Evolutionary conservation across 352 stramenopile genomes (phyloP).

Genomic region (Globisporangium parvum): DNA sequence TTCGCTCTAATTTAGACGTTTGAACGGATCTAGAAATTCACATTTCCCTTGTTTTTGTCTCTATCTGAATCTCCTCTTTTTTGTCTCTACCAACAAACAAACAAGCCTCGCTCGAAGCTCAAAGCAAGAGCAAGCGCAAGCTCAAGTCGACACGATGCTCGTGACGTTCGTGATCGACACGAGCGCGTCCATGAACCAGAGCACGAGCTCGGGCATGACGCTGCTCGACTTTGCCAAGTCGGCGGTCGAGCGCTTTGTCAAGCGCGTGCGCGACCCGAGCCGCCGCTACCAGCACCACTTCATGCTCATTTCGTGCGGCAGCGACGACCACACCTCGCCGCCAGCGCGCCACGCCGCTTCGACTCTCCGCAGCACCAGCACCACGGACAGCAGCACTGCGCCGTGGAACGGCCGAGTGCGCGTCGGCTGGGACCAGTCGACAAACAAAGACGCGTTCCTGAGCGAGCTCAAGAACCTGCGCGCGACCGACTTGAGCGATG

Average conservation of each 20-base stretch:
- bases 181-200: slow-evolving; percentile 89
- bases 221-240: slow-evolving; percentile 87
- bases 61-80: background rate
- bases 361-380: slow-evolving; percentile 1
- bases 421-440: slow-evolving; percentile 82
- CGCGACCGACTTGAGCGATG: slow-evolving; percentile 72
- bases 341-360: slow-evolving; percentile 5
- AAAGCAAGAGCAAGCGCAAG: background rate
- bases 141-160: slow-evolving; percentile 37
- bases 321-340: slow-evolving; percentile 19
- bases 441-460: slow-evolving; percentile 80
- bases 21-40: too few relatives aligned
- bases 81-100: background rate
- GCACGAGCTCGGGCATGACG: slow-evolving; percentile 83
- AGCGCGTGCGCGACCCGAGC: slow-evolving; percentile 75
- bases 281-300: slow-evolving; percentile 86
- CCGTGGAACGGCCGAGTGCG: slow-evolving; percentile 66
- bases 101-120: background rate
- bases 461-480: slow-evolving; percentile 79
- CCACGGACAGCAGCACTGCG: background rate
- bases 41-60: background rate
- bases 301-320: slow-evolving; percentile 79
- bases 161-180: slow-evolving; percentile 90
- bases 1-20: too few relatives aligned
- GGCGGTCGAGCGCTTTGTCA: slow-evolving; percentile 83